A percentile compares a stretch with the other conserved stretches of the same genome.
Evolutionary conservation across 306 rosid species (phyloP).

Genomic region (Bauhinia variegata): DNA sequence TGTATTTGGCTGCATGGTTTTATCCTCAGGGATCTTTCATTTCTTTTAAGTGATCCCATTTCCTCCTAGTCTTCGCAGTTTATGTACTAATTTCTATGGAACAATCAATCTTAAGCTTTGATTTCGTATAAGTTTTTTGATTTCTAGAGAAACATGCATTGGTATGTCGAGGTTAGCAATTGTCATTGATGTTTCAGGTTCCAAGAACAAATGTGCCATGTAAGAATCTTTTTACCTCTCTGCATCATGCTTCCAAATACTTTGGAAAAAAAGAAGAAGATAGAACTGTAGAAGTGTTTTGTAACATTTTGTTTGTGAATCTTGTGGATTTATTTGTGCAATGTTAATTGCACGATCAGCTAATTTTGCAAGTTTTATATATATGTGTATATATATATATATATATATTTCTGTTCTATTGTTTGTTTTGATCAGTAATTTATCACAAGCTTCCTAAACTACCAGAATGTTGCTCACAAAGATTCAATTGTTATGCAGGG

Average conservation of each 20-base stretch:
- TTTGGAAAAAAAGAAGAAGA: neutral
- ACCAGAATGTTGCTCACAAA: constrained; percentile 29
- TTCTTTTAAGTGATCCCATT: constrained; percentile 16
- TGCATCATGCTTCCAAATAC: neutral
- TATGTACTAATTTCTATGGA: neutral
- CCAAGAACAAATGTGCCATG: neutral
- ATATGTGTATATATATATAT: too few species aligned
- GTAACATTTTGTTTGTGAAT: neutral
- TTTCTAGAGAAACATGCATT: constrained; percentile 5
- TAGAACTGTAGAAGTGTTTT: constrained; percentile 5
- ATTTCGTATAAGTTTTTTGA: neutral
- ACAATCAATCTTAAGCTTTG: constrained; percentile 24
- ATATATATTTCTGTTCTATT: too few species aligned
- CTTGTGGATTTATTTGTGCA: neutral
- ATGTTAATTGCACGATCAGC: neutral
- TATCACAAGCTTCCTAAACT: constrained; percentile 15
- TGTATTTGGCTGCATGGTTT: constrained; percentile 17
- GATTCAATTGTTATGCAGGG: constrained; percentile 58
- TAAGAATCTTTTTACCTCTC: neutral
- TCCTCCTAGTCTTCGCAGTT: neutral
- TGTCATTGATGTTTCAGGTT: constrained; percentile 18
- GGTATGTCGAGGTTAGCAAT: neutral
- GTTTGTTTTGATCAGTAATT: constrained; percentile 26
- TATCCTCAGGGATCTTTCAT: neutral
- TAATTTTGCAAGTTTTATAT: neutral